phyloP scores from a whole-genome alignment of 768 basidiomycete genomes.

The Aureoboletus auriporus region DNA sequence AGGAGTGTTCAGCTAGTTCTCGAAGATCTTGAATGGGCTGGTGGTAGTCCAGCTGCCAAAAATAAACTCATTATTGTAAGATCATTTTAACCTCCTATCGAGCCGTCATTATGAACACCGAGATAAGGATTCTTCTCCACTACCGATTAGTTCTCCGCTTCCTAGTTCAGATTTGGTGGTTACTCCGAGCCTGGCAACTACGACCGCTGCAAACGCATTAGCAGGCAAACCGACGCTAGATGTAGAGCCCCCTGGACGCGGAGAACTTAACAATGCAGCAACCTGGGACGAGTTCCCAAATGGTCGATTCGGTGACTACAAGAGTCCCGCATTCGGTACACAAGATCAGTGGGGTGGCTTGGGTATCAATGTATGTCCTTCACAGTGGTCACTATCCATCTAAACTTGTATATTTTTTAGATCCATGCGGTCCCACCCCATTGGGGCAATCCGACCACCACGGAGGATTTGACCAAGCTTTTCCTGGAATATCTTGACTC shows the following conservation, averaged over 20 bases:
- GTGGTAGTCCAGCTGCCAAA: slow-evolving; percentile 35
- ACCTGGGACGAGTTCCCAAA: slow-evolving; percentile 98
- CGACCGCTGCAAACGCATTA: slow-evolving; percentile 55
- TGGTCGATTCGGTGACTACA: slow-evolving; percentile 95
- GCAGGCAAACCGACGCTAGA: slow-evolving; percentile 46
- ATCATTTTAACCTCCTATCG: slow-evolving; percentile 8
- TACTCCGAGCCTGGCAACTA: slow-evolving; percentile 62
- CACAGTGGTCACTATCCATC: neutral
- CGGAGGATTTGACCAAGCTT: slow-evolving; percentile 69
- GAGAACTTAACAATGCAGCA: slow-evolving; percentile 71
- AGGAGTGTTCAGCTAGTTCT: slow-evolving; percentile 88
- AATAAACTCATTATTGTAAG: slow-evolving; percentile 69
- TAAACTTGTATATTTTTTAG: slow-evolving; percentile 34
- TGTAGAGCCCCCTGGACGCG: slow-evolving; percentile 54
- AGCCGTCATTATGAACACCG: slow-evolving; percentile 2
- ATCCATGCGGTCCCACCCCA: slow-evolving; percentile 56
- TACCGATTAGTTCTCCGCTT: slow-evolving; percentile 26
- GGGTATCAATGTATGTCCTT: slow-evolving; percentile 47
- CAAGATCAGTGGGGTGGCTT: slow-evolving; percentile 76
- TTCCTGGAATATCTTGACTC: slow-evolving; percentile 81
- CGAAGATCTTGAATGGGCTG: slow-evolving; percentile 74
- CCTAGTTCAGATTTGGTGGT: slow-evolving; percentile 43
- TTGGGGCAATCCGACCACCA: slow-evolving; percentile 67
- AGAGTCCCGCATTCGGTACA: slow-evolving; percentile 91
- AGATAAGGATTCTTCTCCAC: slow-evolving; percentile 39